These are phyloP conservation scores for Penicillium odoratum DNA, from an alignment of 495 filamentous ascomycete species.

Conservation along the genomic window DNA sequence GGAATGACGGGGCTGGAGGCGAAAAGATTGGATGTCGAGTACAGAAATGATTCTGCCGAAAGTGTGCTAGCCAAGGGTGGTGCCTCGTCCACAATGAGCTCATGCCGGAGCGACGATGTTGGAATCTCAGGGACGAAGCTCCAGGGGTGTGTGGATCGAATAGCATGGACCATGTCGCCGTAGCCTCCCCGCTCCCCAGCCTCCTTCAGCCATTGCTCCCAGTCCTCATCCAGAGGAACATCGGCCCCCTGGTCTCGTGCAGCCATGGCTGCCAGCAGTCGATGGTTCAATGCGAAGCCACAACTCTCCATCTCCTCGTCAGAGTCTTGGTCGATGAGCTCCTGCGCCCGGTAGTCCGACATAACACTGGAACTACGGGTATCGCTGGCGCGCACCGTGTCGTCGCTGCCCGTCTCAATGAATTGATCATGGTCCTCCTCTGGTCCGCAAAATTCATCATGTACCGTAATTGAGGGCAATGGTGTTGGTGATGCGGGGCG, in stretches of 20 bases:
- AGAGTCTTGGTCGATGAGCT: slow-evolving; percentile 56
- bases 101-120: slow-evolving; percentile 22
- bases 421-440: slow-evolving; percentile 32
- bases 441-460: slow-evolving; percentile 32
- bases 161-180: slow-evolving; percentile 42
- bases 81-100: neutral
- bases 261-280: slow-evolving; percentile 67
- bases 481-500: slow-evolving; percentile 35
- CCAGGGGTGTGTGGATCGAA: slow-evolving; percentile 41
- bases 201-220: slow-evolving; percentile 86
- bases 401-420: slow-evolving; percentile 25
- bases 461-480: slow-evolving; percentile 28
- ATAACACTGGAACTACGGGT: slow-evolving; percentile 21
- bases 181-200: slow-evolving; percentile 62
- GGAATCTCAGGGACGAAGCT: slow-evolving; percentile 30
- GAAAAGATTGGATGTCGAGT: slow-evolving; percentile 14
- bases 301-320: slow-evolving; percentile 71
- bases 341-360: slow-evolving; percentile 29
- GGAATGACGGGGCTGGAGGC: slow-evolving; percentile 17
- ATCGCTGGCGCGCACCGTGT: slow-evolving; percentile 27
- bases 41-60: slow-evolving; percentile 23
- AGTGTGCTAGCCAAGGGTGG: slow-evolving; percentile 14
- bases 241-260: slow-evolving; percentile 61
- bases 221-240: slow-evolving; percentile 72
- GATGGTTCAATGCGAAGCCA: slow-evolving; percentile 69